These are phyloP conservation scores for Hibiscus mutabilis DNA, from an alignment of 345 rosid species.

Conservation along the genomic window DNA sequence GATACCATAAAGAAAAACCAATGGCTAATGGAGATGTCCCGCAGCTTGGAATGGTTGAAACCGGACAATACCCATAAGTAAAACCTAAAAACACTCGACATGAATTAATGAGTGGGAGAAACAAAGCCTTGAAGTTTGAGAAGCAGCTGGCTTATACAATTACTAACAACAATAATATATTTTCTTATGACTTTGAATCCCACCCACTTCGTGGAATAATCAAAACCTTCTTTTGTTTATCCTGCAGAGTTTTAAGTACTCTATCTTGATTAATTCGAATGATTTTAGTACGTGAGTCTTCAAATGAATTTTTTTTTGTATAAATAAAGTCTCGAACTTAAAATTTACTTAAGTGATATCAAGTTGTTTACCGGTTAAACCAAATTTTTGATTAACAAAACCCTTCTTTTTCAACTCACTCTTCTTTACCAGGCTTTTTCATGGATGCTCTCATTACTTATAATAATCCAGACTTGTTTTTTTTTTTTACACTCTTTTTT, in stretches of 20 bases:
- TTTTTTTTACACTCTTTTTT: background rate
- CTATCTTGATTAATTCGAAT: too few species aligned
- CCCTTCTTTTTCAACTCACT: background rate
- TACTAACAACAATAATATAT: background rate
- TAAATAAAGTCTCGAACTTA: too few species aligned
- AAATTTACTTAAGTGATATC: too few species aligned
- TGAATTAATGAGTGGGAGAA: background rate
- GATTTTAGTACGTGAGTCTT: too few species aligned
- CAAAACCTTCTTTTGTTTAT: background rate
- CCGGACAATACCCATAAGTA: background rate
- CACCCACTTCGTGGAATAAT: background rate
- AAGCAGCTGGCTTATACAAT: background rate
- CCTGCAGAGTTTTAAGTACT: too few species aligned
- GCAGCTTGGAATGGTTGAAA: background rate
- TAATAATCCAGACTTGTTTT: too few species aligned
- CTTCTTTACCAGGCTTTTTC: constrained; percentile 10
- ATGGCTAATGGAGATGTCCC: background rate
- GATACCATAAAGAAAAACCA: background rate
- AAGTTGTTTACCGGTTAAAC: too few species aligned
- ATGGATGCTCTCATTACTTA: background rate
- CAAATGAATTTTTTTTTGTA: too few species aligned
- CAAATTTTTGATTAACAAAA: too few species aligned
- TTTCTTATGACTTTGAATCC: too few species aligned
- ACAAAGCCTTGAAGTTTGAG: background rate
- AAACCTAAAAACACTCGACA: background rate